Conservation (phyloP, 192 early-diverging fungal genomes). For the Coemansia sp. region DNA sequence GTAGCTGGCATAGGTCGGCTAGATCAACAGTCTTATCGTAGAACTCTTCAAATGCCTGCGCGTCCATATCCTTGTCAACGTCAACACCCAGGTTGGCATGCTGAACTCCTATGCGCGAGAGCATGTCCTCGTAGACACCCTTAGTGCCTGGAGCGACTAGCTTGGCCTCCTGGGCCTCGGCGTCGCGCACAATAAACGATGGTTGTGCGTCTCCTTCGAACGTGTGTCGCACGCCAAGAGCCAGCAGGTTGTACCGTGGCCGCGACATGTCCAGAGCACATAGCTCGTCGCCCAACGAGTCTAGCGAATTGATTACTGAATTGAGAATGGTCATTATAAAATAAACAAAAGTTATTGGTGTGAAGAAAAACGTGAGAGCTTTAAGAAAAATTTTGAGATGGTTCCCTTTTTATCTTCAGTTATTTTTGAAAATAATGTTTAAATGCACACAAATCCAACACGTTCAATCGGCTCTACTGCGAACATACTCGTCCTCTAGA, state of each 20-base stretch:
- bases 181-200: slow-evolving; percentile 40
- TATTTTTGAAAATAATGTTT: not conserved
- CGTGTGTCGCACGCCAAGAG: slow-evolving; percentile 34
- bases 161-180: slow-evolving; percentile 47
- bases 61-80: slow-evolving; percentile 35
- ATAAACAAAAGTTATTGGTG: not conserved
- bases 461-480: not conserved
- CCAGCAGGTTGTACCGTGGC: slow-evolving; percentile 40
- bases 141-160: slow-evolving; percentile 51
- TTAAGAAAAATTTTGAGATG: too few relatives aligned
- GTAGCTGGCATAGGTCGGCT: slow-evolving; percentile 47
- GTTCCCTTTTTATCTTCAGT: too few relatives aligned
- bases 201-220: slow-evolving; percentile 37
- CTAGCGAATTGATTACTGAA: slow-evolving; percentile 33
- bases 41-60: slow-evolving; percentile 50
- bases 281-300: slow-evolving; percentile 41
- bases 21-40: slow-evolving; percentile 53
- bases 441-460: not conserved
- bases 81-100: slow-evolving; percentile 44
- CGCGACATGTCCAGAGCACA: slow-evolving; percentile 40
- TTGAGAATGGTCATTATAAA: slow-evolving; percentile 33
- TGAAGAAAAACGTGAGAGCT: not conserved
- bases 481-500: too few relatives aligned
- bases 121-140: slow-evolving; percentile 54
- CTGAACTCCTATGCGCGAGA: slow-evolving; percentile 48